Evolutionary conservation across 139 green algal species (phyloP).

Genomic region (Diplosphaera chodatii): DNA sequence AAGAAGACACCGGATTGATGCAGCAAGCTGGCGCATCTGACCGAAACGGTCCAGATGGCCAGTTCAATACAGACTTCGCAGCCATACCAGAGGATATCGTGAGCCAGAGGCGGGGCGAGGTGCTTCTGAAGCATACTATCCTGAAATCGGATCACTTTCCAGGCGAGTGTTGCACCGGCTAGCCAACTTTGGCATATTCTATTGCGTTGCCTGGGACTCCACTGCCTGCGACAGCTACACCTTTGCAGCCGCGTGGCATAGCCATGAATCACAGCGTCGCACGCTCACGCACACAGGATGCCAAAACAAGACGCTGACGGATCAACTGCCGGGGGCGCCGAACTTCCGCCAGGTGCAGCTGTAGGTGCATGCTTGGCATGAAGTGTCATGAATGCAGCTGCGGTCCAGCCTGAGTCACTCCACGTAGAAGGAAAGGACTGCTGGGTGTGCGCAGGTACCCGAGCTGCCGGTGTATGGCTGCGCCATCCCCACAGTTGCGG

Average conservation of each 20-base stretch:
- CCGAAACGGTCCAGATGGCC: background rate
- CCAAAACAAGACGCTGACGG: slow-evolving; percentile 86
- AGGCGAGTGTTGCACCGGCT: background rate
- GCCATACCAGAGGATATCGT: slow-evolving; percentile 54
- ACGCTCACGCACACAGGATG: slow-evolving; percentile 76
- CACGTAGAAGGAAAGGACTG: too few relatives aligned
- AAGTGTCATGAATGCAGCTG: too few relatives aligned
- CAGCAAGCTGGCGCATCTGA: too few relatives aligned
- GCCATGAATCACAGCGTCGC: too few relatives aligned
- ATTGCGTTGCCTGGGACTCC: too few relatives aligned
- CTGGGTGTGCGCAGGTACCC: slow-evolving; percentile 64
- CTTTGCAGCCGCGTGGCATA: too few relatives aligned
- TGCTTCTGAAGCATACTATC: slow-evolving; percentile 82
- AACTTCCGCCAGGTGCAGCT: slow-evolving; percentile 77
- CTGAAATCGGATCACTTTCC: slow-evolving; percentile 86
- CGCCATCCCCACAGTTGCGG: slow-evolving; percentile 83
- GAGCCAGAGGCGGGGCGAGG: slow-evolving; percentile 49
- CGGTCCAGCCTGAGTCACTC: too few relatives aligned
- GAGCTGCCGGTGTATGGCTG: slow-evolving; percentile 87
- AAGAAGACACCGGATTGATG: too few relatives aligned
- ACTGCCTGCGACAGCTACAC: too few relatives aligned
- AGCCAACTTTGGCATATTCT: background rate
- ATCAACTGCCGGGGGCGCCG: slow-evolving; percentile 81
- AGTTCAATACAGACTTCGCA: background rate
- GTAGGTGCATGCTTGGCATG: too few relatives aligned